Base-by-base conservation (phyloP, 768 basidiomycete genomes). In the Tylopilus sp. region DNA sequence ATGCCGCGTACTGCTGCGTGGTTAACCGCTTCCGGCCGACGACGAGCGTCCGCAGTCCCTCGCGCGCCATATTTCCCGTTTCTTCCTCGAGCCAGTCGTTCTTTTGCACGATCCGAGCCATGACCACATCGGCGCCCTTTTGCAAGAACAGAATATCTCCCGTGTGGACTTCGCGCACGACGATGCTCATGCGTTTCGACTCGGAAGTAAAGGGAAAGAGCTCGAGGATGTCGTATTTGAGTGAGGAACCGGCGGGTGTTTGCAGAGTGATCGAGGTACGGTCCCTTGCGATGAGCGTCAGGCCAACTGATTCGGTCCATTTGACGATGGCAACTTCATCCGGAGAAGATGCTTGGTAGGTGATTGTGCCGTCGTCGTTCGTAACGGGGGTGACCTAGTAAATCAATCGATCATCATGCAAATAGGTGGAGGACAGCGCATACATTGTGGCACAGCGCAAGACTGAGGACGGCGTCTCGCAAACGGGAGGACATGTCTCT, bases 81-180 rank as follows among this genome's bases (percentile, higher is more conserved):
- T 99, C 97, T 66, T 99, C 97, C 61, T 99, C 97, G 2, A 99
- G 76, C 97, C 97, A 98, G 69, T 98, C 97, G 67, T 98, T 98
- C 61, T 88, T 82, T 65, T 91, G 92, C 31, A 98, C 95, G 47
- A 99, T 93, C 61, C 79, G 81, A 22, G 86, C 78, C 97, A 99
- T 98, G 36, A 98, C 91, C n/a, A 95, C 93, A 64, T 99, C 97
- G 0, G 95, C 97, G 22, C 97, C 97, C 66, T 99, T 99, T 64
- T 98, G 92, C 52, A 94, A 73, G 71, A 99, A 99, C 10, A 78
- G 82, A 46, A 95, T 84, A 52, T 95, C 91, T 44, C 86, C 83
- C 0, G 80, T 78, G 30, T 81, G 76, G 0, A 73, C 67, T 50
- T 98, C 95, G 22, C 88, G 85, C 30, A 98, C 88, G 61, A 99